A percentile compares a stretch with the other conserved stretches of the same genome.
These are phyloP conservation scores for Cerrena zonata DNA, from an alignment of 1,284 basidiomycete species.

Conservation along the genomic window DNA sequence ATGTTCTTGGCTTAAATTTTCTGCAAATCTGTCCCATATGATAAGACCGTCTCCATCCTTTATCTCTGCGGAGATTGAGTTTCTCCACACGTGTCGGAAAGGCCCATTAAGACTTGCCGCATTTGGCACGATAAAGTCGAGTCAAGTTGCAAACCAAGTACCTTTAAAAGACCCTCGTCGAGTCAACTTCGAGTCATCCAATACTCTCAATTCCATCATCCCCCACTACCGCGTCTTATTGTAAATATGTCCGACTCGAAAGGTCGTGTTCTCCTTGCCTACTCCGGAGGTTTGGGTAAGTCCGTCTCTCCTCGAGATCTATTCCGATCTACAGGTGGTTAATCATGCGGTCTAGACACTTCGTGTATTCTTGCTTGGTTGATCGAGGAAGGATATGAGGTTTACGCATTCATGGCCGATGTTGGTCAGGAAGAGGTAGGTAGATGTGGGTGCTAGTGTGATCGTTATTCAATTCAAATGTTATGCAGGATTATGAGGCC, in stretches of 20 bases:
- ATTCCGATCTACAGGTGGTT: not conserved
- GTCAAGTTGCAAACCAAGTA: not conserved
- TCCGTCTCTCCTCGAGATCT: slow-evolving; percentile 12
- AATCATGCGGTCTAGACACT: slow-evolving; percentile 56
- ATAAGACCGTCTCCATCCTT: not conserved
- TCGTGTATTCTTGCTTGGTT: slow-evolving; percentile 96
- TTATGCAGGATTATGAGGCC: slow-evolving; percentile 81
- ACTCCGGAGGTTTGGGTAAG: slow-evolving; percentile 95
- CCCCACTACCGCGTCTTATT: slow-evolving; percentile 4
- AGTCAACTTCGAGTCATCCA: too few species aligned
- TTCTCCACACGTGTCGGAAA: not conserved
- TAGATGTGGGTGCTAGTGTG: slow-evolving; percentile 8
- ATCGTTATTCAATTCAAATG: not conserved
- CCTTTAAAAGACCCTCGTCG: too few species aligned
- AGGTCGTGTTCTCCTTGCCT: slow-evolving; percentile 88
- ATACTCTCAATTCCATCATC: not conserved
- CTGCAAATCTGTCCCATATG: too few species aligned
- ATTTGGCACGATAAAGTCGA: not conserved
- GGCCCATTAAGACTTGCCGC: not conserved
- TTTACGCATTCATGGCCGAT: slow-evolving; percentile 97
- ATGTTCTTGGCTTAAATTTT: too few species aligned
- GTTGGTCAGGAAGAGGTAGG: slow-evolving; percentile 93
- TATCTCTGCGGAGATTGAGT: not conserved
- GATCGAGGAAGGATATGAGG: slow-evolving; percentile 96
- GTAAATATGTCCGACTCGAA: slow-evolving; percentile 34